phyloP scores from a whole-genome alignment of 495 filamentous ascomycete species.

The Lophiostoma macrostomum region DNA sequence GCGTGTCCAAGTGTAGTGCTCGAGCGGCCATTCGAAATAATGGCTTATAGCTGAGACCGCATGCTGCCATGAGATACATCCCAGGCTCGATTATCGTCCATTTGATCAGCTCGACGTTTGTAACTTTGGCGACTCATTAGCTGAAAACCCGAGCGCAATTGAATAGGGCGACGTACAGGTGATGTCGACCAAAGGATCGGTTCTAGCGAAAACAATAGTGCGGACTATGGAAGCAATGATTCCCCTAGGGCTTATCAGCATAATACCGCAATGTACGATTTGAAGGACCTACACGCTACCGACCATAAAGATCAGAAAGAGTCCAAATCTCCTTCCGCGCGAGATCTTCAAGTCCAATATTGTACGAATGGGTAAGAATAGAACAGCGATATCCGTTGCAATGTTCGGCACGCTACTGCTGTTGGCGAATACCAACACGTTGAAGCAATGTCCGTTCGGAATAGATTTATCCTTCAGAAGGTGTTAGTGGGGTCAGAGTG shows the following conservation, averaged over 20 bases:
- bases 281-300: constrained; percentile 15
- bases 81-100: constrained; percentile 24
- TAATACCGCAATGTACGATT: not conserved
- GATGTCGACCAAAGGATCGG: constrained; percentile 9
- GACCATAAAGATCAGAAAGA: constrained; percentile 16
- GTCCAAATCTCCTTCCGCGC: constrained; percentile 4
- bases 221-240: constrained; percentile 24
- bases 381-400: constrained; percentile 16
- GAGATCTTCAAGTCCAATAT: constrained; percentile 17
- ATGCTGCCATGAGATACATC: constrained; percentile 22
- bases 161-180: constrained; percentile 8
- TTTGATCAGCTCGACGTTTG: constrained; percentile 4
- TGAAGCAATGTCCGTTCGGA: constrained; percentile 2
- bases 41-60: constrained; percentile 9
- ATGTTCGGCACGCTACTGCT: constrained; percentile 24
- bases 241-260: constrained; percentile 4
- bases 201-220: constrained; percentile 10
- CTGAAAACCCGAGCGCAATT: no score
- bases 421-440: constrained; percentile 2
- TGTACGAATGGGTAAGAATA: constrained; percentile 15
- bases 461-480: constrained; percentile 19
- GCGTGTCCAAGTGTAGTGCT: constrained; percentile 2
- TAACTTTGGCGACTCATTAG: no score
- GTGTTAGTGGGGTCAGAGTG: no score
- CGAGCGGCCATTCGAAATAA: constrained; percentile 16